Conservation (phyloP, 768 basidiomycete genomes). For the Trametes coccinea region DNA sequence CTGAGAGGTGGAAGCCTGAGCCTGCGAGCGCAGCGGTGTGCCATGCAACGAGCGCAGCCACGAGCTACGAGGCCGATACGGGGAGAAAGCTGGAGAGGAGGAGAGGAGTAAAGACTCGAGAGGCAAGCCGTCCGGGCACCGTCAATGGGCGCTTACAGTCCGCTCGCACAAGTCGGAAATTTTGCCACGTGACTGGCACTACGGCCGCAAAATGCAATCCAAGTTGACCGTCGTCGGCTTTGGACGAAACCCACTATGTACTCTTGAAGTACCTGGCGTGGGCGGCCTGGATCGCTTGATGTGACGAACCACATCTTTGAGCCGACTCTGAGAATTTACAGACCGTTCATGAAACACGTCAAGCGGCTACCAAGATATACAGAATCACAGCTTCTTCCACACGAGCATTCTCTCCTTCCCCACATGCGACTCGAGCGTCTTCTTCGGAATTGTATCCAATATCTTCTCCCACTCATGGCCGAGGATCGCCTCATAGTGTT, state of each 20-base stretch:
- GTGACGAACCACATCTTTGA: too few species aligned
- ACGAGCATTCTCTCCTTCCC: constrained; percentile 55
- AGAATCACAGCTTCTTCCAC: constrained; percentile 42
- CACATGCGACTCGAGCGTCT: constrained; percentile 41
- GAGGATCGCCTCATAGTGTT: constrained; percentile 55
- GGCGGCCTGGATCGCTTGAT: too few species aligned
- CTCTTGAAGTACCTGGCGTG: too few species aligned
- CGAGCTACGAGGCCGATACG: not conserved
- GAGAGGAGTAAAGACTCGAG: not conserved
- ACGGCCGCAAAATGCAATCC: not conserved
- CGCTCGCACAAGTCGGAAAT: constrained; percentile 10
- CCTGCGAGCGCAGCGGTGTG: constrained; percentile 20
- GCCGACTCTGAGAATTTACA: too few species aligned
- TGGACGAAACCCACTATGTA: too few species aligned
- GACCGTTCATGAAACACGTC: too few species aligned
- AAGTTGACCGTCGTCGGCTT: not conserved
- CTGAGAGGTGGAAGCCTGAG: constrained; percentile 14
- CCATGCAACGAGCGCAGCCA: constrained; percentile 12
- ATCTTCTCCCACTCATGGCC: constrained; percentile 53
- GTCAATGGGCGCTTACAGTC: constrained; percentile 4
- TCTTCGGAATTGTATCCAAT: constrained; percentile 49
- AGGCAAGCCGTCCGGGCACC: not conserved
- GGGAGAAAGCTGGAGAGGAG: not conserved
- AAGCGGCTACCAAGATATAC: not conserved
- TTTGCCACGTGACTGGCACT: constrained; percentile 16